These are phyloP conservation scores for Penicillium corylophilum DNA, from an alignment of 2,329 filamentous ascomycete genomes.

Conservation along the genomic window DNA sequence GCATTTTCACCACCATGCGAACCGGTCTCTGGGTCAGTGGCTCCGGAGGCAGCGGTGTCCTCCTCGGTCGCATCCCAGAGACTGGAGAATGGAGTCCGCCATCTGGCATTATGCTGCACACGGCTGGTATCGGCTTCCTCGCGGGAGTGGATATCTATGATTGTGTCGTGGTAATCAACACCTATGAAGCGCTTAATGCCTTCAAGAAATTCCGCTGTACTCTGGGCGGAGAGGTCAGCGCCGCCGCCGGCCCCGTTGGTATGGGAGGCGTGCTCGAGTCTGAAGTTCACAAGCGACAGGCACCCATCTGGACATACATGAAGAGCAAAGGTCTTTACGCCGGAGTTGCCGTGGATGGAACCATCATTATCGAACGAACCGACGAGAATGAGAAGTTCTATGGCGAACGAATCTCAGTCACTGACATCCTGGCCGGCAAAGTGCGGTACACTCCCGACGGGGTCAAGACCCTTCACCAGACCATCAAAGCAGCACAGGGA, in stretches of 20 bases:
- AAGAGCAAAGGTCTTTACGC: conserved; percentile 88
- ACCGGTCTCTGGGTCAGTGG: conserved; percentile 90
- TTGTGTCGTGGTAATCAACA: conserved; percentile 90
- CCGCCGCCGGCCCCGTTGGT: conserved; percentile 73
- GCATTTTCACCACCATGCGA: conserved; percentile 94
- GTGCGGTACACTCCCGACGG: conserved; percentile 57
- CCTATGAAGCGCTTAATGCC: conserved; percentile 75
- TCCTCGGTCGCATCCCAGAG: conserved; percentile 73
- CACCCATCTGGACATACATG: conserved; percentile 80
- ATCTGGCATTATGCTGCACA: conserved; percentile 87
- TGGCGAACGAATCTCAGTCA: conserved; percentile 61
- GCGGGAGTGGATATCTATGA: conserved; percentile 95
- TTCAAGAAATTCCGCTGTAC: conserved; percentile 79
- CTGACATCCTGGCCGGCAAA: conserved; percentile 64
- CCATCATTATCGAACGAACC: conserved; percentile 78
- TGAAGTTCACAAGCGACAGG: conserved; percentile 64
- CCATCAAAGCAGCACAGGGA: conserved; percentile 84
- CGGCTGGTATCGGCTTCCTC: conserved; percentile 82
- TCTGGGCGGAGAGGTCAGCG: conserved; percentile 75
- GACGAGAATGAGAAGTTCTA: conserved; percentile 89
- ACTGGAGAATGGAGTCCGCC: conserved; percentile 91
- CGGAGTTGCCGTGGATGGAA: conserved; percentile 82
- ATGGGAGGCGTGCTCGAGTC: conserved; percentile 72
- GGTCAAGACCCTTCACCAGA: conserved; percentile 67
- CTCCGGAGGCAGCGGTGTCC: conserved; percentile 82